Evolutionary conservation across 1,139 yeast genomes (phyloP).

Genomic region (Hemisphaericaspora subhashii): DNA sequence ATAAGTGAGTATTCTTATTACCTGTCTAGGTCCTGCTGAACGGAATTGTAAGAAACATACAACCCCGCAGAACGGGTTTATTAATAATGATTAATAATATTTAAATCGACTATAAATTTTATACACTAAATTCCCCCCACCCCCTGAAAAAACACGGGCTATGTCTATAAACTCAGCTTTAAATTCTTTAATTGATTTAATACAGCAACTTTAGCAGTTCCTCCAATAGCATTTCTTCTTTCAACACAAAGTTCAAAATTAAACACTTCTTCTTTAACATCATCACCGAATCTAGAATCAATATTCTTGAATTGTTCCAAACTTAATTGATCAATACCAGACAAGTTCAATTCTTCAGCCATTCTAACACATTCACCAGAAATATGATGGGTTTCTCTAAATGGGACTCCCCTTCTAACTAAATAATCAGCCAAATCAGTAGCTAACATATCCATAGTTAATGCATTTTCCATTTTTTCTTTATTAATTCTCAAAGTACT

Average conservation of each 20-base stretch:
- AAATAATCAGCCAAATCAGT: conserved; percentile 97
- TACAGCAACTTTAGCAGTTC: conserved; percentile 93
- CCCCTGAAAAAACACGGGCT: too few species aligned
- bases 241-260: conserved; percentile 93
- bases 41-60: too few species aligned
- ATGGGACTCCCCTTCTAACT: conserved; percentile 97
- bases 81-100: not conserved
- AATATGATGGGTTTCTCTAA: conserved; percentile 97
- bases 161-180: conserved; percentile 17
- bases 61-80: not conserved
- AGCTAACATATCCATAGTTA: conserved; percentile 98
- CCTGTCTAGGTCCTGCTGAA: too few species aligned
- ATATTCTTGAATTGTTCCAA: conserved; percentile 76
- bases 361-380: conserved; percentile 94
- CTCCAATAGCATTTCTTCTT: conserved; percentile 95
- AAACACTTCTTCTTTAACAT: conserved; percentile 72
- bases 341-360: conserved; percentile 74
- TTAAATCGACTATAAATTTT: not conserved
- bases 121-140: not conserved
- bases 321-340: conserved; percentile 80
- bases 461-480: conserved; percentile 77
- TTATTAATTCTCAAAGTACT: conserved; percentile 76
- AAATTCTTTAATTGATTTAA: conserved; percentile 62
- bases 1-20: too few species aligned
- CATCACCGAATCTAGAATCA: conserved; percentile 76